phyloP scores from a whole-genome alignment of 768 basidiomycete species.

The Rhodotorula graminis region DNA sequence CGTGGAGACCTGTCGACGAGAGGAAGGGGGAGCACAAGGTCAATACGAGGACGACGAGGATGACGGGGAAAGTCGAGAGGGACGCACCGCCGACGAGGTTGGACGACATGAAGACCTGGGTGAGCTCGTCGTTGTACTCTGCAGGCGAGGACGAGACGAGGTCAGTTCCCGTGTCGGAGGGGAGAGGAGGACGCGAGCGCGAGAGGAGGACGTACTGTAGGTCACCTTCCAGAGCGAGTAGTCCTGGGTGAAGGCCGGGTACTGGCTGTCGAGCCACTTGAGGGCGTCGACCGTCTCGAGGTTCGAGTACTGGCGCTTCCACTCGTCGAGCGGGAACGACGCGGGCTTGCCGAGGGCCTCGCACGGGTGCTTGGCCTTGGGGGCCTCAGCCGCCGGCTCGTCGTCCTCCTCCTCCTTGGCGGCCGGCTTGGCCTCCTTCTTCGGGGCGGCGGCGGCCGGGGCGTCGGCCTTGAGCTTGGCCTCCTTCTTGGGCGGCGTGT shows the following conservation, averaged over 20 bases:
- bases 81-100: constrained; percentile 56
- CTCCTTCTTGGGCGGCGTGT: constrained; percentile 56
- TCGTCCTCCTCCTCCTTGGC: constrained; percentile 37
- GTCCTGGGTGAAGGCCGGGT: constrained; percentile 51
- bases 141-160: too few relatives aligned
- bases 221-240: constrained; percentile 31
- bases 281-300: constrained; percentile 87
- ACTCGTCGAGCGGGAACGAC: constrained; percentile 43
- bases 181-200: too few relatives aligned
- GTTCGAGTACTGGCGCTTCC: constrained; percentile 91
- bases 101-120: constrained; percentile 85
- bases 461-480: constrained; percentile 49
- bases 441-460: constrained; percentile 41
- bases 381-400: background rate
- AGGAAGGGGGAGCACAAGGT: background rate
- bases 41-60: background rate
- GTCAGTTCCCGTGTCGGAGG: background rate
- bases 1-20: constrained; percentile 75
- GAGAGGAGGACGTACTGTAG: background rate
- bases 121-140: constrained; percentile 94
- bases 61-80: too few relatives aligned
- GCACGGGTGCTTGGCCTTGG: constrained; percentile 73
- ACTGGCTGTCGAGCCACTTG: constrained; percentile 92
- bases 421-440: constrained; percentile 43
- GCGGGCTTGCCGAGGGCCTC: constrained; percentile 81